Conservation (phyloP, 768 basidiomycete genomes). For the Termitomyces sp. region DNA sequence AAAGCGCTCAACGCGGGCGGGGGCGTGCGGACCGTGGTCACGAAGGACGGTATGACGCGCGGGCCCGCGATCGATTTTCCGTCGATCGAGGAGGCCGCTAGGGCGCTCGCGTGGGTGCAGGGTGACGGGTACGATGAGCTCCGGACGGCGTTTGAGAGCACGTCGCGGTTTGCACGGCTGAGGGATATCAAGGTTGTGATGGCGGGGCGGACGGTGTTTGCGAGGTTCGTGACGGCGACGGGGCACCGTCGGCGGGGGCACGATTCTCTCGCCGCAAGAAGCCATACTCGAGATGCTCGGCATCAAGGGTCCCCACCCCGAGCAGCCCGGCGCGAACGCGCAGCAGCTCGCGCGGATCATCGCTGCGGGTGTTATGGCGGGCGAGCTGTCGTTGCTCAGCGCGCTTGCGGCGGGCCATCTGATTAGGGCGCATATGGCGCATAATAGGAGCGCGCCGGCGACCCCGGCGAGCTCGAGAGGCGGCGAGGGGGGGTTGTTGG, state of each 20-base stretch:
- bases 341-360: conserved; percentile 88
- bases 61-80: conserved; percentile 99
- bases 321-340: conserved; percentile 85
- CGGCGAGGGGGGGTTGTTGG: conserved; percentile 5
- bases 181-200: conserved; percentile 83
- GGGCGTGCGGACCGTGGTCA: conserved; percentile 91
- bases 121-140: conserved; percentile 69
- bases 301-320: conserved; percentile 83
- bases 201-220: conserved; percentile 90
- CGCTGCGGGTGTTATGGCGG: conserved; percentile 93
- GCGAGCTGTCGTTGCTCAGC: conserved; percentile 87
- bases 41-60: conserved; percentile 94
- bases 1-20: conserved; percentile 97
- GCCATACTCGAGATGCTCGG: conserved; percentile 94
- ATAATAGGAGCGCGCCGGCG: conserved; percentile 81
- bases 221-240: conserved; percentile 91
- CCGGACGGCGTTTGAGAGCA: conserved; percentile 88
- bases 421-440: conserved; percentile 88
- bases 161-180: conserved; percentile 88
- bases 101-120: conserved; percentile 86
- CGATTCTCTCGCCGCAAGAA: conserved; percentile 85
- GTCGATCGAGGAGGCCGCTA: conserved; percentile 69
- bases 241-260: conserved; percentile 98
- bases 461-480: conserved; percentile 51
- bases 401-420: conserved; percentile 95